A percentile compares a stretch with the other conserved stretches of the same genome.
These are phyloP conservation scores for Xanthoceras sorbifolium DNA, from an alignment of 345 rosid genomes.

Conservation along the genomic window DNA sequence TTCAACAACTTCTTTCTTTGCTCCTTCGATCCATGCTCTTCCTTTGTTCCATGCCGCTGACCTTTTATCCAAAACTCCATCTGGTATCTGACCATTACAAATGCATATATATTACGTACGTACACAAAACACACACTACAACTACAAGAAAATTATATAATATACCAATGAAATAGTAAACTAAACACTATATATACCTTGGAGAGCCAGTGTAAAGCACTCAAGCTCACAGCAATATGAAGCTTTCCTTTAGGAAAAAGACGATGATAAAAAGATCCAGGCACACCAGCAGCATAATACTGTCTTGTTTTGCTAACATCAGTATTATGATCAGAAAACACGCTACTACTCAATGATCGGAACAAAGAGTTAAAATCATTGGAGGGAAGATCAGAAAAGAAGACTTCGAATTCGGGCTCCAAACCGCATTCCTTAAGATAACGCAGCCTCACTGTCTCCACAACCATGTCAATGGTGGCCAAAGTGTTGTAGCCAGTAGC, in stretches of 20 bases:
- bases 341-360: conserved; percentile 20
- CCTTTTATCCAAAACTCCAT: conserved; percentile 41
- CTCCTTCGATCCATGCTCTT: conserved; percentile 63
- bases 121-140: too few species aligned
- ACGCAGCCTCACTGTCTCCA: conserved; percentile 40
- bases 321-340: background rate
- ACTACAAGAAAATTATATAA: too few species aligned
- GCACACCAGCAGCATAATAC: conserved; percentile 53
- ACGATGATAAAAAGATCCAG: conserved; percentile 59
- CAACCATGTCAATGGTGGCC: conserved; percentile 44
- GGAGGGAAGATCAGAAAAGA: conserved; percentile 57
- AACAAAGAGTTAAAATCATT: conserved; percentile 62
- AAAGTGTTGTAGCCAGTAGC: conserved; percentile 61
- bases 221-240: conserved; percentile 60
- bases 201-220: conserved; percentile 73
- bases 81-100: conserved; percentile 63
- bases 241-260: conserved; percentile 52
- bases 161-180: conserved; percentile 6
- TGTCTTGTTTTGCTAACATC: background rate
- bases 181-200: conserved; percentile 29
- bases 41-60: conserved; percentile 57
- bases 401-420: conserved; percentile 59
- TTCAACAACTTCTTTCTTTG: conserved; percentile 47
- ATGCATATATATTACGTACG: too few species aligned
- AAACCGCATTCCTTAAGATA: conserved; percentile 33